These are phyloP conservation scores for Kondoa subrosea DNA, from an alignment of 768 basidiomycete species.

Conservation along the genomic window DNA sequence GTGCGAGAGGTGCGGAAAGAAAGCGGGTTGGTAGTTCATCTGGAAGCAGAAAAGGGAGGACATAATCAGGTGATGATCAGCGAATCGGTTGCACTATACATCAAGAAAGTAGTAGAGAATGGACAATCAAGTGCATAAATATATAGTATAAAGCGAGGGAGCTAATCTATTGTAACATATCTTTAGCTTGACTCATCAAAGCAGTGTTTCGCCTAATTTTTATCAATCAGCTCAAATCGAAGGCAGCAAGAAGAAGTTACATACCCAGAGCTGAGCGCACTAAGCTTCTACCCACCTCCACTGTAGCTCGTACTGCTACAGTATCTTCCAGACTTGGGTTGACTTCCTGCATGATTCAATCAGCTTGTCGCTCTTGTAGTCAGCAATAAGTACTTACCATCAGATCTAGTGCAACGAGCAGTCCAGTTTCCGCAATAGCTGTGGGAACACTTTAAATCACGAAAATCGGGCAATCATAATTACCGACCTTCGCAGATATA, in stretches of 20 bases:
- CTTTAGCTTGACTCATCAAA: slow-evolving; percentile 19
- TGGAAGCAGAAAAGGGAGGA: slow-evolving; percentile 12
- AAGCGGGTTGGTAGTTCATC: slow-evolving; percentile 3
- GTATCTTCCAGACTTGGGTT: slow-evolving; percentile 69
- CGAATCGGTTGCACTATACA: background rate
- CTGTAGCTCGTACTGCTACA: slow-evolving; percentile 62
- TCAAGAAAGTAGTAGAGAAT: too few relatives aligned
- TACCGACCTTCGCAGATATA: slow-evolving; percentile 94
- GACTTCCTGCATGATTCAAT: slow-evolving; percentile 75
- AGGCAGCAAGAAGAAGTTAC: slow-evolving; percentile 25
- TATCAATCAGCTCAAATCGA: background rate
- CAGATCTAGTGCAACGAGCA: slow-evolving; percentile 77
- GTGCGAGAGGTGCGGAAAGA: background rate
- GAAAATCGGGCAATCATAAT: too few relatives aligned
- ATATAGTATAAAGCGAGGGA: too few relatives aligned
- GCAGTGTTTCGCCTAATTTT: slow-evolving; percentile 29
- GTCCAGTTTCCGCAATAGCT: slow-evolving; percentile 76
- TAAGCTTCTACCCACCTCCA: slow-evolving; percentile 74
- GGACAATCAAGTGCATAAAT: too few relatives aligned
- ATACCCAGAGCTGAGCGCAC: slow-evolving; percentile 64
- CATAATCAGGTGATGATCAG: background rate
- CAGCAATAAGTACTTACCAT: slow-evolving; percentile 44
- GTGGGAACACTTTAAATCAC: too few relatives aligned
- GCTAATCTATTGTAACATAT: too few relatives aligned
- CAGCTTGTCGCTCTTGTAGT: slow-evolving; percentile 78